Percentiles rank a stretch among this genome's conserved stretches.
Evolutionary conservation across 2,329 filamentous ascomycete species (phyloP).

Genomic region (Geosmithia morbida): DNA sequence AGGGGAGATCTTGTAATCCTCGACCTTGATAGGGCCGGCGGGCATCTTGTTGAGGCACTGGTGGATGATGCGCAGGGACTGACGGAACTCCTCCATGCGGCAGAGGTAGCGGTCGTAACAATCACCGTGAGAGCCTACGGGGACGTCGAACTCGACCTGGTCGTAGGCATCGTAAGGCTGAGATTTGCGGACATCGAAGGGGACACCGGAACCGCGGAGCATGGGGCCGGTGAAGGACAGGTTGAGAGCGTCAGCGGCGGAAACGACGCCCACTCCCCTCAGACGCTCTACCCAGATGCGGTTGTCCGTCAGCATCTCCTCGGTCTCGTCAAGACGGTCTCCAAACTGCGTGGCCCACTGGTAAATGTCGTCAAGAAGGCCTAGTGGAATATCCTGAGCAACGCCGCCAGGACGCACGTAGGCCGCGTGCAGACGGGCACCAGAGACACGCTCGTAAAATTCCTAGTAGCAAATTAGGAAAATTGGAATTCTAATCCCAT

Average conservation of each 20-base stretch:
- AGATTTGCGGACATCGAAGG: constrained; percentile 93
- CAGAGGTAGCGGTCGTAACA: constrained; percentile 99
- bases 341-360: constrained; percentile 99
- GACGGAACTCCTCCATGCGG: constrained; percentile 99
- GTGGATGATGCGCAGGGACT: constrained; percentile 94
- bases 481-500: background rate
- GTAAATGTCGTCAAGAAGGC: constrained; percentile 96
- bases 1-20: constrained; percentile 97
- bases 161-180: constrained; percentile 97
- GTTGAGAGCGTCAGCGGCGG: constrained; percentile 88
- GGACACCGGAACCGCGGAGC: constrained; percentile 90
- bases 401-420: constrained; percentile 96
- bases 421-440: constrained; percentile 90
- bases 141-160: constrained; percentile 95
- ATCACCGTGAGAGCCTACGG: constrained; percentile 91
- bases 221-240: constrained; percentile 95
- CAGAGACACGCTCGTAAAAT: constrained; percentile 99
- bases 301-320: constrained; percentile 97
- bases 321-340: constrained; percentile 96
- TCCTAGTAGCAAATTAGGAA: constrained; percentile 41
- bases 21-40: constrained; percentile 79
- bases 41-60: constrained; percentile 99
- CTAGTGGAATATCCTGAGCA: constrained; percentile 84
- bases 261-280: constrained; percentile 80
- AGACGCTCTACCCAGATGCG: constrained; percentile 96